Percentiles rank a stretch among this genome's conserved stretches.
phyloP scores from a whole-genome alignment of 2,329 filamentous ascomycete species.

The Epichloe typhina region DNA sequence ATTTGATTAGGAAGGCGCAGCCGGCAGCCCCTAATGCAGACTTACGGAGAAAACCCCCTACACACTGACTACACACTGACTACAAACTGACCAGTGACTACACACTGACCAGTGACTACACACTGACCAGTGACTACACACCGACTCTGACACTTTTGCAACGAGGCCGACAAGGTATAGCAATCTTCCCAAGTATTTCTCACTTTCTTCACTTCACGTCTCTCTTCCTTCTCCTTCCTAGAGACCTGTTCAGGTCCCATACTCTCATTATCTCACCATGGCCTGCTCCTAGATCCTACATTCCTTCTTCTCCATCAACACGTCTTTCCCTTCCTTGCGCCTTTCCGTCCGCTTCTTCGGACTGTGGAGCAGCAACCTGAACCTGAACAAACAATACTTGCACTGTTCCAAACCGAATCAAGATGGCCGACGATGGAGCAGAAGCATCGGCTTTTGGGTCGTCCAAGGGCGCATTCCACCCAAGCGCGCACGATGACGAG shows the following conservation, averaged over 20 bases:
- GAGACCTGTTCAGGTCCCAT: background rate
- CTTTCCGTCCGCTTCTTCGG: slow-evolving; percentile 9
- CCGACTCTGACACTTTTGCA: background rate
- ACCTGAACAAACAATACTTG: background rate
- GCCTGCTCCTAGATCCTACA: background rate
- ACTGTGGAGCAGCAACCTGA: background rate
- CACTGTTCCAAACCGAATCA: background rate
- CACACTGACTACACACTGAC: too few relatives aligned
- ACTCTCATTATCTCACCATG: background rate
- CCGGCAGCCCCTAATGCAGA: background rate
- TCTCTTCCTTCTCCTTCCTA: background rate
- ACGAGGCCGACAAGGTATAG: background rate
- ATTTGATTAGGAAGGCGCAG: background rate
- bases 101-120: too few relatives aligned
- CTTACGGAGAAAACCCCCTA: too few relatives aligned
- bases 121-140: too few relatives aligned
- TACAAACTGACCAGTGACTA: too few relatives aligned
- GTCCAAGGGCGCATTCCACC: background rate
- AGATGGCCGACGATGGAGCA: slow-evolving; percentile 1
- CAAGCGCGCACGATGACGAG: background rate
- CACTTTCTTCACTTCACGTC: background rate
- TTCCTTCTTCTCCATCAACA: background rate
- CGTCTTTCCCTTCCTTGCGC: background rate
- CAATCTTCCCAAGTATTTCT: background rate
- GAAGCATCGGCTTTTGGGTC: background rate